Conservation (phyloP, 305 asterid species). For the Fraxinus velutina region DNA sequence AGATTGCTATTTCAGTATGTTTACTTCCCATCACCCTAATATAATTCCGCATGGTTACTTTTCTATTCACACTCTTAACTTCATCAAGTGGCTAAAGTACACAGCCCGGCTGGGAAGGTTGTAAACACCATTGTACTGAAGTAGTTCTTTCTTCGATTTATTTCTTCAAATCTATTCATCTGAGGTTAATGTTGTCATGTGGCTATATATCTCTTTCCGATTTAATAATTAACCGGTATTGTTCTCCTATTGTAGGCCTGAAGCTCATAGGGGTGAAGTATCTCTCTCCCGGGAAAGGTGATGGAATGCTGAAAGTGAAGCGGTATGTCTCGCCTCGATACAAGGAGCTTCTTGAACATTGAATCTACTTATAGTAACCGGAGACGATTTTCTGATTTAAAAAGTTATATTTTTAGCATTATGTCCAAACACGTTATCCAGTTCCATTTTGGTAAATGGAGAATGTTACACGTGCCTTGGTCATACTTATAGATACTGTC, state of each 20-base stretch:
- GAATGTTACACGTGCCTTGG: neutral
- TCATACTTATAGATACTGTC: neutral
- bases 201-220: neutral
- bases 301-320: conserved; percentile 56
- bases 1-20: neutral
- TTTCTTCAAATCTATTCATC: neutral
- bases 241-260: conserved; percentile 48
- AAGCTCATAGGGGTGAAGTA: conserved; percentile 70
- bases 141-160: neutral
- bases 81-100: neutral
- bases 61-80: neutral
- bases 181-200: neutral
- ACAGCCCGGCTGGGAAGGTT: neutral
- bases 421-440: neutral
- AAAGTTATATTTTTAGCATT: neutral
- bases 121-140: neutral
- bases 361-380: conserved; percentile 20
- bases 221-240: neutral
- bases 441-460: neutral
- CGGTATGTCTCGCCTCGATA: conserved; percentile 32
- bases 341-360: conserved; percentile 52
- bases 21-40: neutral
- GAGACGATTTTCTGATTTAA: neutral
- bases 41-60: neutral
- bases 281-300: conserved; percentile 57